These are phyloP conservation scores for Serpula lacrymans DNA, from an alignment of 768 basidiomycete genomes.

Conservation along the genomic window DNA sequence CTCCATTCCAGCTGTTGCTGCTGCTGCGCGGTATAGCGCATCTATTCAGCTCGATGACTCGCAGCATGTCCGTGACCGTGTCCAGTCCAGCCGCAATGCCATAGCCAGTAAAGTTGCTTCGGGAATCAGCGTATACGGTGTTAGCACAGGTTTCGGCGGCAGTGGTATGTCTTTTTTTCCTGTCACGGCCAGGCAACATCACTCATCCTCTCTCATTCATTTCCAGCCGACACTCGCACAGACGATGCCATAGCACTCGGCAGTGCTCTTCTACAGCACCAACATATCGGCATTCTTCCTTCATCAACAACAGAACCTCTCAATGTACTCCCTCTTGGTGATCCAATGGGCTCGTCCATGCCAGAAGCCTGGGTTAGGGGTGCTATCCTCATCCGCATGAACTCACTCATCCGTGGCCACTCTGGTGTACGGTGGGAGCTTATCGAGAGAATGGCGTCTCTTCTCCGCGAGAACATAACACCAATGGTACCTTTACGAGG, in stretches of 20 bases:
- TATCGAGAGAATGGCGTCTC: slow-evolving; percentile 71
- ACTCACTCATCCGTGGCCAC: slow-evolving; percentile 85
- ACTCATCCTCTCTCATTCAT: no score
- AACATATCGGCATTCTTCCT: slow-evolving; percentile 66
- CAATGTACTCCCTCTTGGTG: slow-evolving; percentile 62
- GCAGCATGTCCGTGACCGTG: slow-evolving; percentile 39
- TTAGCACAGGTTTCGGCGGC: slow-evolving; percentile 85
- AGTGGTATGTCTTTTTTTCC: slow-evolving; percentile 39
- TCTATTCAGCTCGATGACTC: slow-evolving; percentile 21
- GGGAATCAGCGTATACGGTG: slow-evolving; percentile 76
- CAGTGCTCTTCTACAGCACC: slow-evolving; percentile 81
- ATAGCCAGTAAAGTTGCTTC: slow-evolving; percentile 64
- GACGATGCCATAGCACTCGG: slow-evolving; percentile 70
- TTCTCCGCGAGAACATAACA: slow-evolving; percentile 69
- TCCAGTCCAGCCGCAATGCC: slow-evolving; percentile 61
- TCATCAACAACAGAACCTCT: slow-evolving; percentile 47
- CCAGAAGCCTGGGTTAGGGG: slow-evolving; percentile 87
- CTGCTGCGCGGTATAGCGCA: slow-evolving; percentile 62
- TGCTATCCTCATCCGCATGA: slow-evolving; percentile 83
- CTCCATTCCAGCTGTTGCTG: slow-evolving; percentile 75
- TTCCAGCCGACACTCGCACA: slow-evolving; percentile 73
- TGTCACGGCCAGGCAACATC: no score
- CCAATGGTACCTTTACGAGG: slow-evolving; percentile 81
- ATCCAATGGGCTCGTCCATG: slow-evolving; percentile 70
- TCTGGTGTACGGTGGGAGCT: slow-evolving; percentile 82